Evolutionary conservation across 2,329 filamentous ascomycete species (phyloP).

Genomic region (Stachybotrys echinatus): DNA sequence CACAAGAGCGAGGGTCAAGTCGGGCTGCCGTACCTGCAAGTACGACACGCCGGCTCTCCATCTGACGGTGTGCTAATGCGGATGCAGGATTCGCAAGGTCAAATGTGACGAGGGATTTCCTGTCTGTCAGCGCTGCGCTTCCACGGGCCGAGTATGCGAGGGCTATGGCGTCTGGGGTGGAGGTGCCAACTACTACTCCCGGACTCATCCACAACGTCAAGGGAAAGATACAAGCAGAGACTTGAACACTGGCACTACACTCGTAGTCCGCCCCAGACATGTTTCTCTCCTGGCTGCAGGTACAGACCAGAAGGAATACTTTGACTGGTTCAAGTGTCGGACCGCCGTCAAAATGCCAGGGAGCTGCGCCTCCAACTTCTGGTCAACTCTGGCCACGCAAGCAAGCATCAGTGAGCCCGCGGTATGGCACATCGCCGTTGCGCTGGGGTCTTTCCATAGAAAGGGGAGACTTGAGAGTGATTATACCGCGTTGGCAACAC

Average conservation of each 20-base stretch:
- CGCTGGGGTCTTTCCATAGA: conserved; percentile 31
- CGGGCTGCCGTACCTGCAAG: conserved; percentile 51
- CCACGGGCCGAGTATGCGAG: conserved; percentile 48
- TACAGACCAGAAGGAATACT: conserved; percentile 20
- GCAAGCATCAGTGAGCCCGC: conserved; percentile 30
- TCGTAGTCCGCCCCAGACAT: conserved; percentile 19
- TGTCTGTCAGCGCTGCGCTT: conserved; percentile 42
- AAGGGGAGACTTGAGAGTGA: conserved; percentile 3
- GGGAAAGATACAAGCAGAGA: conserved; percentile 1
- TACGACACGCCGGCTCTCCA: conserved; percentile 21
- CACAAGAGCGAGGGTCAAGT: conserved; percentile 28
- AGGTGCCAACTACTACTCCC: conserved; percentile 6
- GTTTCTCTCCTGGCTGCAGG: conserved; percentile 14
- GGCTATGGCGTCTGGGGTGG: conserved; percentile 42
- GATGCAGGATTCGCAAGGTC: conserved; percentile 44
- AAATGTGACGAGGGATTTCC: conserved; percentile 54
- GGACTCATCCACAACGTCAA: background rate
- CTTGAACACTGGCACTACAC: conserved; percentile 26
- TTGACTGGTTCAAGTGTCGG: conserved; percentile 31
- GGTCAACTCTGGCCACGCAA: conserved; percentile 33
- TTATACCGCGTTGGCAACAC: conserved; percentile 5
- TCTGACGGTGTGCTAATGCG: background rate
- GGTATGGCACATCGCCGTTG: conserved; percentile 29
- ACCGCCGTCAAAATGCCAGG: conserved; percentile 30
- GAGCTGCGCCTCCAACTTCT: conserved; percentile 31